Base-by-base conservation (phyloP, 305 asterid genomes). In the Andrographis paniculata region DNA sequence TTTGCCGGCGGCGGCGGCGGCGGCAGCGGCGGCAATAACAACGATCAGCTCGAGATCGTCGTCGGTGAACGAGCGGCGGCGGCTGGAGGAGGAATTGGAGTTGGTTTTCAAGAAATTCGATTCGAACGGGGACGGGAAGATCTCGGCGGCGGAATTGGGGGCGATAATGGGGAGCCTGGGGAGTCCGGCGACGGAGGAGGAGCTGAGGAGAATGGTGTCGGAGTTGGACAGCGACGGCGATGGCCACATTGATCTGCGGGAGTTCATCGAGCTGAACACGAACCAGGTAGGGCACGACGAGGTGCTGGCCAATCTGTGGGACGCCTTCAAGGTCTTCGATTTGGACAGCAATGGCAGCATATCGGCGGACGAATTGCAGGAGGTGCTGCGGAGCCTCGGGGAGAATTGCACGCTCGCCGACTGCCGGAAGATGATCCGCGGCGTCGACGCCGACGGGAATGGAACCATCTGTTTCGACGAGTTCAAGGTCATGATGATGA, bases 191-290 rank as follows among this genome's bases (percentile, higher is more conserved):
- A 55, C 71, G 5, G 86, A 70, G 14, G 88, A 80, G 40, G 96
- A 86, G 61, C 63, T 79, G 30, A 21, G 20, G 7, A 37, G 1
- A 9, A 78, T 86, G 98, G 80, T 86, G 61, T 55, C 22, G 17
- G 95, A 86, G 74, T 95, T 79, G 14, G 95, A 86, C 20, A 31
- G 83, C 6, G 99, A 91, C 41, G 96, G 96, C 1, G 99, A 91
- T 14, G 99, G 99, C 0, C 82, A 64, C 77, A 89, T 89, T 19
- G 82, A 89, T 51, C 68, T 89, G 24, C 55, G 59, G 19, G 99
- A 91, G 48, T 91, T 91, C 64, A 59, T 91, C 42, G 95, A 73
- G 64, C 61, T 89, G 22, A 89, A 89, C 59, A 86, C 92, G 1
- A 67, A 58, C 24, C 82, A 72, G 40, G 37, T 82, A 0, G 88